Evolutionary conservation across 108 stramenopile species (phyloP).

Genomic region (Cyclotella choctawhatcheeana): DNA sequence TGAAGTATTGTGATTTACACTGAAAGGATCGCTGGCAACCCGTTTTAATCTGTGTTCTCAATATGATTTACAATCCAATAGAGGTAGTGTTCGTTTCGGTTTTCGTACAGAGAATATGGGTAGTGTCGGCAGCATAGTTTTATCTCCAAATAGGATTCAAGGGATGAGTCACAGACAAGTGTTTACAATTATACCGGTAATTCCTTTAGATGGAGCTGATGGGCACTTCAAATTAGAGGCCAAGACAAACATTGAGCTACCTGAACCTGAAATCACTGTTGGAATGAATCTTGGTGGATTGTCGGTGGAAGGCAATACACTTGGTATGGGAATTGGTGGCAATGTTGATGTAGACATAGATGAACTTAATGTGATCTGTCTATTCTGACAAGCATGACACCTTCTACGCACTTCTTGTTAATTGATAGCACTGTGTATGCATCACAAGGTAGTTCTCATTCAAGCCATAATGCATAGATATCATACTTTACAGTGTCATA

Average conservation of each 20-base stretch:
- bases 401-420: too few species aligned
- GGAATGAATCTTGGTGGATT: slow-evolving; percentile 34
- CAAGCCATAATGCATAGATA: too few species aligned
- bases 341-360: slow-evolving; percentile 43
- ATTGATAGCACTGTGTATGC: too few species aligned
- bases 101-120: slow-evolving; percentile 40
- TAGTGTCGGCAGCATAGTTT: slow-evolving; percentile 3
- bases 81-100: slow-evolving; percentile 43
- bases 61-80: slow-evolving; percentile 21
- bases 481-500: too few species aligned
- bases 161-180: slow-evolving; percentile 19
- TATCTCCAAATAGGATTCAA: slow-evolving; percentile 19
- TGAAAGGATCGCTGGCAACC: slow-evolving; percentile 27
- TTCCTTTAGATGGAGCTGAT: slow-evolving; percentile 40
- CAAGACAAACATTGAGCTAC: slow-evolving; percentile 44
- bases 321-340: slow-evolving; percentile 44
- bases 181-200: slow-evolving; percentile 36
- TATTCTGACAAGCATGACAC: slow-evolving; percentile 14
- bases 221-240: slow-evolving; percentile 43
- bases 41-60: slow-evolving; percentile 45
- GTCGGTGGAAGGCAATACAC: slow-evolving; percentile 16
- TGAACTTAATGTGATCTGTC: slow-evolving; percentile 44
- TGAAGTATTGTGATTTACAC: not conserved
- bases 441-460: too few species aligned
- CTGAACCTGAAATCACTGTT: slow-evolving; percentile 48